These are phyloP conservation scores for Euphorbia celastroides DNA, from an alignment of 441 rosid species.

Conservation along the genomic window DNA sequence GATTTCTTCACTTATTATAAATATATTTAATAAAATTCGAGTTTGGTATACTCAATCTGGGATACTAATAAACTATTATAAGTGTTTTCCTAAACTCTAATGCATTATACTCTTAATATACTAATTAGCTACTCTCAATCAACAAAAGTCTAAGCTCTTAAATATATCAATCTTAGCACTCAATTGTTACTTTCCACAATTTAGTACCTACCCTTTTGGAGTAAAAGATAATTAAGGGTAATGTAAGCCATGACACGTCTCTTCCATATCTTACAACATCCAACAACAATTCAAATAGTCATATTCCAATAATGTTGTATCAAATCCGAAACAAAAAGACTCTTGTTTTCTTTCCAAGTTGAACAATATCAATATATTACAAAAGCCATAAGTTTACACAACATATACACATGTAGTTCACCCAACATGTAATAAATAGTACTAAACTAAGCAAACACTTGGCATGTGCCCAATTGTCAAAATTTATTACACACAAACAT, in stretches of 20 bases:
- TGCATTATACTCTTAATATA: no score
- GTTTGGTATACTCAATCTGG: no score
- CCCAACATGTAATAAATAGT: slow-evolving; percentile 6
- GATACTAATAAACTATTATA: no score
- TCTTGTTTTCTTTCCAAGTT: background rate
- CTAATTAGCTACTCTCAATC: no score
- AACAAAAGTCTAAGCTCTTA: no score
- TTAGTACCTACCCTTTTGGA: background rate
- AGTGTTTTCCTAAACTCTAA: no score
- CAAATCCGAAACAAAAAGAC: background rate
- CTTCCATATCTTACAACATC: background rate
- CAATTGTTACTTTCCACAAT: background rate
- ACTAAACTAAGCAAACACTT: no score
- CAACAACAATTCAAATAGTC: background rate
- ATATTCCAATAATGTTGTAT: background rate
- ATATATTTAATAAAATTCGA: no score
- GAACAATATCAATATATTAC: background rate
- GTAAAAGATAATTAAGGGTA: background rate
- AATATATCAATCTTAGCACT: no score
- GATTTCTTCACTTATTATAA: no score
- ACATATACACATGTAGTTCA: slow-evolving; percentile 1
- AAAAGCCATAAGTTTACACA: background rate
- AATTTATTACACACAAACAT: no score
- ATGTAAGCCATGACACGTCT: background rate
- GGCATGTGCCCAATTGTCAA: no score